These are phyloP conservation scores for Wickerhamiella sorbophila DNA, from an alignment of 805 yeast genomes.

Conservation along the genomic window DNA sequence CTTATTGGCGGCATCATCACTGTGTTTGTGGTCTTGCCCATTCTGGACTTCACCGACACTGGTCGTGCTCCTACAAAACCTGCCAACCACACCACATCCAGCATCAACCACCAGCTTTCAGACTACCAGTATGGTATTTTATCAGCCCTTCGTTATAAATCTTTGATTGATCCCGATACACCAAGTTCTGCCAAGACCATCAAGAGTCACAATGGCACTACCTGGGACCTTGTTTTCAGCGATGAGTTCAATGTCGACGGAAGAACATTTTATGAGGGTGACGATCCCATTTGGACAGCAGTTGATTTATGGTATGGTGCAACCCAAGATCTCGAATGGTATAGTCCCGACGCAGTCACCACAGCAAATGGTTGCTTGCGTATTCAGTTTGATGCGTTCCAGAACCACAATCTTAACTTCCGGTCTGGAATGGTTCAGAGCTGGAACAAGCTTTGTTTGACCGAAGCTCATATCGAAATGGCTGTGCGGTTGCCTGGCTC, in stretches of 20 bases:
- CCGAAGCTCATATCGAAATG: slow-evolving; percentile 68
- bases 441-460: slow-evolving; percentile 84
- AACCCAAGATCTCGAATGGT: slow-evolving; percentile 87
- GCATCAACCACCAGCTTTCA: slow-evolving; percentile 30
- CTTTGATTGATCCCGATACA: slow-evolving; percentile 56
- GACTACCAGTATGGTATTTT: slow-evolving; percentile 44
- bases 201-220: slow-evolving; percentile 43
- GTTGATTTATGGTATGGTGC: slow-evolving; percentile 76
- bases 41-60: slow-evolving; percentile 48
- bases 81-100: slow-evolving; percentile 7
- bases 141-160: slow-evolving; percentile 41
- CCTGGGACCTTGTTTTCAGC: slow-evolving; percentile 68
- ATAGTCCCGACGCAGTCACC: slow-evolving; percentile 76
- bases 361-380: slow-evolving; percentile 61
- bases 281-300: slow-evolving; percentile 84
- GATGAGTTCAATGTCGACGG: slow-evolving; percentile 89
- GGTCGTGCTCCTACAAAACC: slow-evolving; percentile 36
- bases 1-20: slow-evolving; percentile 47
- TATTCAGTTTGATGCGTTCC: slow-evolving; percentile 65
- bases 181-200: slow-evolving; percentile 39
- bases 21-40: slow-evolving; percentile 72
- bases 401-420: slow-evolving; percentile 65
- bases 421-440: slow-evolving; percentile 85
- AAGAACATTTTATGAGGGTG: slow-evolving; percentile 77
- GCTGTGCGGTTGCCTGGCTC: slow-evolving; percentile 67